Conservation (phyloP, 2,329 filamentous ascomycete genomes). For the Penicillium sp. region DNA sequence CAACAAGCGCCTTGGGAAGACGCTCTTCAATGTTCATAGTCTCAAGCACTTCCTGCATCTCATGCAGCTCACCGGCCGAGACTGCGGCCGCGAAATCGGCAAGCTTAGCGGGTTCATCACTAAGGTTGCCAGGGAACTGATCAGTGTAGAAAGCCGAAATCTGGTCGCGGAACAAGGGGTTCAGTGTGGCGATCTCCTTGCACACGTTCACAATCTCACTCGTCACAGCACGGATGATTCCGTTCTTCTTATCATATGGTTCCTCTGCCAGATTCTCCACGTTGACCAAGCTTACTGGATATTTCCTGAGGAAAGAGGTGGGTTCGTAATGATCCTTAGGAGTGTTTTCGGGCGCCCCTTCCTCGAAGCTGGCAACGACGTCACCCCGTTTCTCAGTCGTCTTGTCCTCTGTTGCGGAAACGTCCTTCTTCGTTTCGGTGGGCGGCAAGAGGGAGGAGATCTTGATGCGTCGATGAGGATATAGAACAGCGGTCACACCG, state of each 20-base stretch:
- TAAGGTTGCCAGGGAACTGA: slow-evolving; percentile 91
- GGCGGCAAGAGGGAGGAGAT: slow-evolving; percentile 82
- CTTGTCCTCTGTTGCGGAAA: slow-evolving; percentile 39
- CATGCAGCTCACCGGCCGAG: slow-evolving; percentile 86
- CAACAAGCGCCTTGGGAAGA: slow-evolving; percentile 84
- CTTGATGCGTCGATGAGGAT: slow-evolving; percentile 92
- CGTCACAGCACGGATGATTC: slow-evolving; percentile 85
- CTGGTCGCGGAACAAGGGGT: slow-evolving; percentile 93
- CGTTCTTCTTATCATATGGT: slow-evolving; percentile 85
- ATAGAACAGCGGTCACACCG: slow-evolving; percentile 87
- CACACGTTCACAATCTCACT: slow-evolving; percentile 99
- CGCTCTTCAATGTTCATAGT: slow-evolving; percentile 90
- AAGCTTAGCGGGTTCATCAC: slow-evolving; percentile 89
- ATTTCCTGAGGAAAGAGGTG: slow-evolving; percentile 87
- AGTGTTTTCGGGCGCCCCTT: slow-evolving; percentile 65
- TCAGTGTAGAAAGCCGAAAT: slow-evolving; percentile 97
- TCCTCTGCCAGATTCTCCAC: slow-evolving; percentile 92
- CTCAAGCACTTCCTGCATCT: slow-evolving; percentile 88
- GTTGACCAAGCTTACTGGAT: slow-evolving; percentile 89
- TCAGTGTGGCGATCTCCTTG: slow-evolving; percentile 93
- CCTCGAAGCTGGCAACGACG: slow-evolving; percentile 96
- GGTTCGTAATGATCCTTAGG: slow-evolving; percentile 71
- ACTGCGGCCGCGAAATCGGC: slow-evolving; percentile 97
- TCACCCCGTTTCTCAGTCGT: slow-evolving; percentile 77
- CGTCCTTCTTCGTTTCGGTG: slow-evolving; percentile 39